Evolutionary conservation across 768 basidiomycete species (phyloP), one percentile per base, ranked within the genome.

Genomic region (button mushroom (Agaricus bisporus)): DNA sequence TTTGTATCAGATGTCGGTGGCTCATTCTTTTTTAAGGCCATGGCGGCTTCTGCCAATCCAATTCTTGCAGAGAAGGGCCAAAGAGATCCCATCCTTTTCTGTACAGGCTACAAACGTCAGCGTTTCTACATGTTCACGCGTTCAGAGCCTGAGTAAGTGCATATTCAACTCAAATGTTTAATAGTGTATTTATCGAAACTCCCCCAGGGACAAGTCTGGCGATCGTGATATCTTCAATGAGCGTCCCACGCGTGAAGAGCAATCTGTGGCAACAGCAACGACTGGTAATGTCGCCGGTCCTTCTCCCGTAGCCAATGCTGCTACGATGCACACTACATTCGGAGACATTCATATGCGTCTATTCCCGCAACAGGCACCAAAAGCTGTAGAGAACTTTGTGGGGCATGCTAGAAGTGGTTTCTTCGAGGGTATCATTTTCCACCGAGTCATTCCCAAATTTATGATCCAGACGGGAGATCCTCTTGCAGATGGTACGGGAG

Each of bases 211-310:
- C 64, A 95, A 91, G 69, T 81, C 82, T 1, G 83, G 83, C 28
- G 95, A 98, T 59, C 86, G 97, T 54, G 97, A 99, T 60, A 86
- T 99, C 51, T 98, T 98, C 81, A 99, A 99, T 68, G 97, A 99
- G 70, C 81, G 88, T 43, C 97, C 97, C 2, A 98, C 95, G 1
- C 81, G 94, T 48, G 97, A 98, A 65, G 97, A 99, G 64, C 94
- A 93, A 66, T 87, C 82, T 28, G 82, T 95, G 45, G 93, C 93
- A 3, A 68, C 85, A 7, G 74, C 87, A 1, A 75, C 80, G 3
- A 69, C 78, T 14, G 66, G 69, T 1, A 63, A 77, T 11, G 68
- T 75, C 57, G 71, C 72, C 52, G 80, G 84, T 1, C 83, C 85
- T 6, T 86, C 89, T 1, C 82, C 83, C 0, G 69, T 92, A 29